Base-by-base conservation (phyloP, 75 land plant species). In the Selaginella tamariscina region DNA sequence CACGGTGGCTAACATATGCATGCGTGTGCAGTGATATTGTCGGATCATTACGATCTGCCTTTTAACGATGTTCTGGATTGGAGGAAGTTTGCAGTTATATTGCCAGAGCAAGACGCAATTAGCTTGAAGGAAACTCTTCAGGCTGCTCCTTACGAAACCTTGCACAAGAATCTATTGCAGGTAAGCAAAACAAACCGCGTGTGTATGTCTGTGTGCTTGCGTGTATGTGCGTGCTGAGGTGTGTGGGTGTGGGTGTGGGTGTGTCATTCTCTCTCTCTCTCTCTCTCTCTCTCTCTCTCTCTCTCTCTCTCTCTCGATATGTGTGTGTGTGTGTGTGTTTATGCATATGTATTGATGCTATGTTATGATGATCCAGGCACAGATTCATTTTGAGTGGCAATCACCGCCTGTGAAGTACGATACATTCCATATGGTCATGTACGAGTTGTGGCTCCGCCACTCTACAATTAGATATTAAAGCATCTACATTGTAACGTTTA, bases 41-140 rank as follows among this genome's bases (percentile, higher is more conserved):
- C 96, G 2, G 74, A 91, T 71, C 85, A 88, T 33, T 91, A 91
- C 73, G 96, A 91, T 72, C 71, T 91, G 60, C 96, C 96, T 55
- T 91, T 91, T 79, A 91, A 88, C 72, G 91, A 88, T 74, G 75
- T 91, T 68, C 82, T 91, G 9, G 76, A 91, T 59, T 91, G 96
- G 96, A 33, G 59, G 39, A 80, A 91, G 29, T 91, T 91, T 54
- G 67, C 93, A 26, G 76, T 91, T 24, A 32, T 91, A 31, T 69
- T 91, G 11, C 78, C 68, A 71, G 88, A 88, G 70, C 56, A 24
- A n/a, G 96, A 91, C 82, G 86, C 82, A 2, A 77, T 78, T 56
- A 75, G 75, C 31, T 82, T 90, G 11, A 90, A 90, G 75, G 66
- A 81, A 32, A 82, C 85, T 55, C 79, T 91, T 15, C 77, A 91